Percentiles rank a stretch among this genome's conserved stretches.
These are phyloP conservation scores for Podospora tetraspora DNA, from an alignment of 495 filamentous ascomycete genomes.

Conservation along the genomic window DNA sequence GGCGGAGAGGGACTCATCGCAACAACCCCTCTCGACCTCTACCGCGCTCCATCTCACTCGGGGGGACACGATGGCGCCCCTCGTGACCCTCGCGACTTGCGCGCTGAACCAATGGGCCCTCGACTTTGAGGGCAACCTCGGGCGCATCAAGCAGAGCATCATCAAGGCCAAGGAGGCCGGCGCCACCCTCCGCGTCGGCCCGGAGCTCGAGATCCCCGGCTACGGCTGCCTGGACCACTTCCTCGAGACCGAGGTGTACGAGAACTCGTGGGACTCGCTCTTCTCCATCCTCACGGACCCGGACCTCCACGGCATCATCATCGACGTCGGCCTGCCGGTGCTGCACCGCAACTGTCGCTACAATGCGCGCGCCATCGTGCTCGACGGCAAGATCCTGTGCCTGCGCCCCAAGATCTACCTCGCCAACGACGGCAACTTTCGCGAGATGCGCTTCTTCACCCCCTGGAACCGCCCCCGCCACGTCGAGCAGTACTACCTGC, in stretches of 20 bases:
- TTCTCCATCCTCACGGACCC: constrained; percentile 57
- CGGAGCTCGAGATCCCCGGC: constrained; percentile 50
- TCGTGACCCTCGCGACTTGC: constrained; percentile 44
- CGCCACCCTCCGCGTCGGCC: constrained; percentile 70
- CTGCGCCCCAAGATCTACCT: constrained; percentile 73
- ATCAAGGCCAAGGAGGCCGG: constrained; percentile 62
- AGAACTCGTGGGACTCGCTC: constrained; percentile 72
- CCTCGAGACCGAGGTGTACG: constrained; percentile 55
- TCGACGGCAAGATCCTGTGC: constrained; percentile 58
- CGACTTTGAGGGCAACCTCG: constrained; percentile 72
- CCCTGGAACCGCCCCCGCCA: constrained; percentile 41
- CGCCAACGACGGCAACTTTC: constrained; percentile 72
- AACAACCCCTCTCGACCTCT: neutral
- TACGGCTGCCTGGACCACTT: constrained; percentile 70
- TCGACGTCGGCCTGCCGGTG: constrained; percentile 71
- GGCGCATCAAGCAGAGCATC: constrained; percentile 72
- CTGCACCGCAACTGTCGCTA: constrained; percentile 63
- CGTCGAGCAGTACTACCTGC: constrained; percentile 69
- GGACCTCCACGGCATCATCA: constrained; percentile 66
- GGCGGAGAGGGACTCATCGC: too few species aligned
- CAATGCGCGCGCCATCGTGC: constrained; percentile 66
- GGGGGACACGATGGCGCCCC: constrained; percentile 20
- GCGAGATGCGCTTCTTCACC: constrained; percentile 62
- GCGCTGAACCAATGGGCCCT: constrained; percentile 61
- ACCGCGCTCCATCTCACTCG: neutral